A percentile compares a stretch with the other conserved stretches of the same genome.
Evolutionary conservation across 164 flowering plant species (phyloP).

Genomic region (Hamamelis virginiana): DNA sequence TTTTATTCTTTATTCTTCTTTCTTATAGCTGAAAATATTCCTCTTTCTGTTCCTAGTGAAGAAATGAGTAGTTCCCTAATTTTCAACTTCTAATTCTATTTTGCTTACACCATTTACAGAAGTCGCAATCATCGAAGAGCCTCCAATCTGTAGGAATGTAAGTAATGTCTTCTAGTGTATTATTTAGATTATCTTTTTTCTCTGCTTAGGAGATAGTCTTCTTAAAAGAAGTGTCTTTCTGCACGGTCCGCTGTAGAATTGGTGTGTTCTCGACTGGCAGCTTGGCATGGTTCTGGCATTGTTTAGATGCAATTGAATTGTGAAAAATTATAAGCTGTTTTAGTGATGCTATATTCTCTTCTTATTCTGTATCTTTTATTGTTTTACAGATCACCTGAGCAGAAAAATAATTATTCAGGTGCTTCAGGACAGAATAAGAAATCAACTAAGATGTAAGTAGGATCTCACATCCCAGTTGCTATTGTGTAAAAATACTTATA

Average conservation of each 20-base stretch:
- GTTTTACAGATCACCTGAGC: conserved; percentile 40
- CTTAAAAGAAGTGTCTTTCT: neutral
- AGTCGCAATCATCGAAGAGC: conserved; percentile 31
- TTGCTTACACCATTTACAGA: conserved; percentile 35
- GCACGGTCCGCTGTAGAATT: neutral
- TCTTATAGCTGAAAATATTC: neutral
- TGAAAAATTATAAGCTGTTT: neutral
- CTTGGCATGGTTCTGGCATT: neutral
- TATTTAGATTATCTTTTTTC: neutral
- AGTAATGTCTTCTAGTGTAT: conserved; percentile 23
- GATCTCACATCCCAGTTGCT: conserved; percentile 1
- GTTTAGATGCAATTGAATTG: neutral
- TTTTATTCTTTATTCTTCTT: conserved; percentile 8
- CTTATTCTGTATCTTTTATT: neutral
- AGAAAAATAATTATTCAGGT: conserved; percentile 32
- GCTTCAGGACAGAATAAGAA: conserved; percentile 32
- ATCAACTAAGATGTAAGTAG: conserved; percentile 49
- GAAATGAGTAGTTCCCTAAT: neutral
- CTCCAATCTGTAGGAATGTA: conserved; percentile 37
- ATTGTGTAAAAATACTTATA: neutral
- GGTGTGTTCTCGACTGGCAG: neutral
- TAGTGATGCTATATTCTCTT: neutral
- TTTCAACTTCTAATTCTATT: neutral
- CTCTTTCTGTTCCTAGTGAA: neutral
- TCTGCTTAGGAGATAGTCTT: neutral